Evolutionary conservation across 768 basidiomycete species (phyloP), one percentile per base, ranked within the genome.

Genomic region (Rhodosporidiobolus sp.): DNA sequence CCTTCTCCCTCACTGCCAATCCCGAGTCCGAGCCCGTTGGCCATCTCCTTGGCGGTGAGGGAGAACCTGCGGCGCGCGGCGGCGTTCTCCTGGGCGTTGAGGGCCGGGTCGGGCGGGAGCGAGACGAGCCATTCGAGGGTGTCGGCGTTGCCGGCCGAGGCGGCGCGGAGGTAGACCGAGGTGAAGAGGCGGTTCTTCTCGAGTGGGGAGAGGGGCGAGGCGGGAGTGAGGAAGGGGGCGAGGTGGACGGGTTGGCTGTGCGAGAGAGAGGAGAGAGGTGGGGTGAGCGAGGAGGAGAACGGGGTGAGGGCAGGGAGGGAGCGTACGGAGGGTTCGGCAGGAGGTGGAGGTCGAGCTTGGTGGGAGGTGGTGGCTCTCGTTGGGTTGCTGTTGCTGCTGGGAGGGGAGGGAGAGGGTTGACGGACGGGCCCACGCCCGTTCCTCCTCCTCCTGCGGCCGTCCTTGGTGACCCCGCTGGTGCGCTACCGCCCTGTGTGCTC

Each of bases 121-220:
- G 74, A 68, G 30, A 79, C 68, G 34, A 79, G 72, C 76, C 76
- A 79, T 55, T 78, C 78, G 70, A 79, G 76, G 14, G 72, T 65
- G 55, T 79, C 78, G 32, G 70, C 46, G 54, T 78, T 67, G 26
- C 76, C 76, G 32, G 70, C 32, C 12, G 69, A 65, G 43, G 70
- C 65, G 24, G 76, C 57, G 26, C 72, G 62, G 17, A 77, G 54
- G 68, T 61, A 76, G 30, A 45, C 45, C 26, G 65, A 46, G 4
- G 75, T 76, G 54, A 76, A 58, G 35, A 76, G 69, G 3, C 19
- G 24, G 32, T 69, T 72, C 50, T 76, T 76, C 35, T 73, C 70
- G 34, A 24, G 12, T 0, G 70, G 30, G 1, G 65, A 64, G 22
- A 76, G 58, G 7, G 67, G 74, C 17, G 70, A 72, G 38, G 52